Conservation (phyloP, 129 eudicot genomes). For the Cynara cardunculus region DNA sequence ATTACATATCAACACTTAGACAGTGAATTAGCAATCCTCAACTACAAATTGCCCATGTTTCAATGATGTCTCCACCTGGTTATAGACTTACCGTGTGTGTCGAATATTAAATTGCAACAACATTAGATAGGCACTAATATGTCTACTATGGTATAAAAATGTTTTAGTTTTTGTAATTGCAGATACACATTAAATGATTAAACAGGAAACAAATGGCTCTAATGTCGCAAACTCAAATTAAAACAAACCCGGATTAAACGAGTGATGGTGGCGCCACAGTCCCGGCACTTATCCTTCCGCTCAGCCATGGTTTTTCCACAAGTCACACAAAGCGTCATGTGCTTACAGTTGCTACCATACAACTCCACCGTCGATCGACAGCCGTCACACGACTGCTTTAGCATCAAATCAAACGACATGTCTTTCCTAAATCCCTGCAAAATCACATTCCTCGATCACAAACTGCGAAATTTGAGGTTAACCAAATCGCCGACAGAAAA, state of each 20-base stretch:
- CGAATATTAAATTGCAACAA: background rate
- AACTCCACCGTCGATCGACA: slow-evolving; percentile 71
- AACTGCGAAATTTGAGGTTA: background rate
- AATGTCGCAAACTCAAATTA: background rate
- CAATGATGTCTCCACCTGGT: background rate
- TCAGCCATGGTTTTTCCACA: slow-evolving; percentile 92
- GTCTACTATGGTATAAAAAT: background rate
- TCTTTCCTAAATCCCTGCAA: background rate
- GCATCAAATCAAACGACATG: slow-evolving; percentile 70
- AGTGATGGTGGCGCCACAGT: slow-evolving; percentile 74
- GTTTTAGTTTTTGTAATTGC: background rate
- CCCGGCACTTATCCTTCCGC: slow-evolving; percentile 65
- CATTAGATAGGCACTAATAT: background rate
- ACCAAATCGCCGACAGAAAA: background rate
- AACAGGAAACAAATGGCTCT: background rate
- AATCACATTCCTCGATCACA: slow-evolving; percentile 9
- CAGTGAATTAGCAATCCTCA: background rate
- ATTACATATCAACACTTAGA: background rate
- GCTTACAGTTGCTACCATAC: slow-evolving; percentile 96
- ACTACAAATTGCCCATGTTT: background rate
- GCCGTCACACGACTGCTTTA: slow-evolving; percentile 70
- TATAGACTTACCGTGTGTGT: background rate
- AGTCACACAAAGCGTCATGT: slow-evolving; percentile 75
- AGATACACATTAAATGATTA: background rate
- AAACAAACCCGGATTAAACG: slow-evolving; percentile 66